These are phyloP conservation scores for Hebeloma cylindrosporum DNA, from an alignment of 768 basidiomycete genomes.

Conservation along the genomic window DNA sequence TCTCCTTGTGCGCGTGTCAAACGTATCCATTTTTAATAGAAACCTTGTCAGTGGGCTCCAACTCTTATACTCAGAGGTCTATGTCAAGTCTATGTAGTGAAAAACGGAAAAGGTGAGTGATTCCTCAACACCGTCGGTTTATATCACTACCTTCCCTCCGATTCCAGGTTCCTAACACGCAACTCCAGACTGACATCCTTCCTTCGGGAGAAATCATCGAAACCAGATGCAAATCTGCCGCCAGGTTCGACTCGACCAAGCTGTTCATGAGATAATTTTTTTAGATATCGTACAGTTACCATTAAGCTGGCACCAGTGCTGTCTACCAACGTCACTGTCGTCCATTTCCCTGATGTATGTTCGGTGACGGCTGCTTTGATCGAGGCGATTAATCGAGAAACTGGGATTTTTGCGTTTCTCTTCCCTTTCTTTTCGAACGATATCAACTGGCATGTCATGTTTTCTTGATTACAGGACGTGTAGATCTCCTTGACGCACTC, in stretches of 20 bases:
- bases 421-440: background rate
- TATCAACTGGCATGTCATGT: too few species aligned
- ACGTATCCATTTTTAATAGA: too few species aligned
- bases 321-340: slow-evolving; percentile 79
- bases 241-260: slow-evolving; percentile 83
- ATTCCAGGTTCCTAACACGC: background rate
- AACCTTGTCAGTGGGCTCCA: too few species aligned
- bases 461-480: slow-evolving; percentile 54
- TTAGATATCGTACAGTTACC: slow-evolving; percentile 51
- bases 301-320: slow-evolving; percentile 77
- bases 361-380: slow-evolving; percentile 71
- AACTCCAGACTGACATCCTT: slow-evolving; percentile 77
- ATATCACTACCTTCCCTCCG: background rate
- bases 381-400: slow-evolving; percentile 68
- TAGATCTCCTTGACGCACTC: slow-evolving; percentile 74
- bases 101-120: slow-evolving; percentile 80
- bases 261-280: slow-evolving; percentile 65
- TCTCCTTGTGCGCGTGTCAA: too few species aligned
- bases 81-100: too few species aligned
- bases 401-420: slow-evolving; percentile 67
- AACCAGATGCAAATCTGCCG: slow-evolving; percentile 81
- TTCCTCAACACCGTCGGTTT: slow-evolving; percentile 72
- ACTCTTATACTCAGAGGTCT: too few species aligned
- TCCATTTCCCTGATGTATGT: slow-evolving; percentile 73
- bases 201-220: slow-evolving; percentile 91